phyloP scores from a whole-genome alignment of 352 stramenopile genomes.

The Saprolegnia parasitica region DNA sequence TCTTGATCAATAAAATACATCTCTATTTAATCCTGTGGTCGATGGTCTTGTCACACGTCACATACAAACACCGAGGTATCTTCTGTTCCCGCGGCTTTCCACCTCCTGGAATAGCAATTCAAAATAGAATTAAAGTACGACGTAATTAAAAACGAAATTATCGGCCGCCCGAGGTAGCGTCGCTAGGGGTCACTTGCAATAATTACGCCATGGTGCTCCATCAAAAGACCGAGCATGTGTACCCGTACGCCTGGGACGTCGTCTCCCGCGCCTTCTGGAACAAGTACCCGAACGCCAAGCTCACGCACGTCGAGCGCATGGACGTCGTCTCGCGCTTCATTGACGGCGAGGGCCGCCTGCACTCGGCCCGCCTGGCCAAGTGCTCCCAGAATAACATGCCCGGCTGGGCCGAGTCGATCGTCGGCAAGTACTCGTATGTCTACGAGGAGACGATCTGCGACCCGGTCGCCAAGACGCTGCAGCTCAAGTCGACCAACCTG shows the following conservation, averaged over 20 bases:
- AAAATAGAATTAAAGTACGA: not conserved
- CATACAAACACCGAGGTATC: not conserved
- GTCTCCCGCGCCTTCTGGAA: conserved; percentile 85
- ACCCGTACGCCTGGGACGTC: conserved; percentile 79
- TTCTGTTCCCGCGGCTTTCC: not conserved
- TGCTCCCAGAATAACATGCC: conserved; percentile 72
- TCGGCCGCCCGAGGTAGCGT: not conserved
- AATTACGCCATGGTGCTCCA: conserved; percentile 63
- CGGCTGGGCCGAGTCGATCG: conserved; percentile 56
- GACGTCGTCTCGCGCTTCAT: conserved; percentile 73
- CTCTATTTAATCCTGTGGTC: not conserved
- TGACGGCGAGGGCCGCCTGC: conserved; percentile 57
- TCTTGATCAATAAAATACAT: not conserved
- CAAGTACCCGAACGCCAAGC: conserved; percentile 80
- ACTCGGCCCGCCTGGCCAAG: conserved; percentile 67
- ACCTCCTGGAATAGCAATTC: not conserved
- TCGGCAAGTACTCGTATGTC: conserved; percentile 72
- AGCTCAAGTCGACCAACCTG: conserved; percentile 79
- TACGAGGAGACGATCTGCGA: conserved; percentile 80
- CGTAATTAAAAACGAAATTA: not conserved
- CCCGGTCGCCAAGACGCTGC: conserved; percentile 50
- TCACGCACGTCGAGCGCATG: conserved; percentile 75
- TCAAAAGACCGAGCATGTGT: conserved; percentile 66
- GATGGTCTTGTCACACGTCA: not conserved
- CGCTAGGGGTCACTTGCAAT: not conserved